phyloP scores from a whole-genome alignment of 768 basidiomycete species.

The Boletellus emodensis region DNA sequence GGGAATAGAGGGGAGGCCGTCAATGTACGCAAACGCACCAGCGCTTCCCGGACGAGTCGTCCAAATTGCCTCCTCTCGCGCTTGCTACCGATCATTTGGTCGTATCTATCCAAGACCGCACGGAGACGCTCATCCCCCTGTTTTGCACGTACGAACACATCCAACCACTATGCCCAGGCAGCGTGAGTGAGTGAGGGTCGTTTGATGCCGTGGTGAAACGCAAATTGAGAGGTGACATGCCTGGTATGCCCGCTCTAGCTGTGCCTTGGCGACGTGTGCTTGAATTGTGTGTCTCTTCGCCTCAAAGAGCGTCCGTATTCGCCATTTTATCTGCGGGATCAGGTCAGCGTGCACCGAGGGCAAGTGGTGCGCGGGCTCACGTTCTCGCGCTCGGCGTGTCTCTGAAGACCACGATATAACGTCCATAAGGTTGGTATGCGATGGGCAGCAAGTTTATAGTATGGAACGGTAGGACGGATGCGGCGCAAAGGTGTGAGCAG shows the following conservation, averaged over 20 bases:
- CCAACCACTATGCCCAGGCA: slow-evolving; percentile 44
- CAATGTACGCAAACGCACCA: slow-evolving; percentile 38
- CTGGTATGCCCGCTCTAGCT: slow-evolving; percentile 53
- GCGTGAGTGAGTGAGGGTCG: background rate
- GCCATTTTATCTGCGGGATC: slow-evolving; percentile 49
- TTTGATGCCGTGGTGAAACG: background rate
- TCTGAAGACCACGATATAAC: slow-evolving; percentile 68
- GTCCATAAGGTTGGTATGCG: slow-evolving; percentile 73
- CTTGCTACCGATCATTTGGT: slow-evolving; percentile 49
- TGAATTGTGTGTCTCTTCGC: slow-evolving; percentile 51
- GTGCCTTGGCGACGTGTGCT: slow-evolving; percentile 41
- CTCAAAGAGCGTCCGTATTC: slow-evolving; percentile 53
- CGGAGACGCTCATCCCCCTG: slow-evolving; percentile 47
- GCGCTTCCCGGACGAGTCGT: slow-evolving; percentile 43
- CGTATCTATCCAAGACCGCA: slow-evolving; percentile 53
- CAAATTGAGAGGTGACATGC: slow-evolving; percentile 33
- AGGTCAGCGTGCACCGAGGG: background rate
- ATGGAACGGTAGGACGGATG: slow-evolving; percentile 57
- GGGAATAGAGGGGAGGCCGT: no score
- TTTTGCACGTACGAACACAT: slow-evolving; percentile 50
- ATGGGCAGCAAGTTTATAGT: slow-evolving; percentile 68
- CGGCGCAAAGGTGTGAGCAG: slow-evolving; percentile 57
- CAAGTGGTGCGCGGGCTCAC: slow-evolving; percentile 36
- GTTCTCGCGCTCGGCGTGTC: slow-evolving; percentile 49
- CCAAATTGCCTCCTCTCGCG: slow-evolving; percentile 48